Evolutionary conservation across 2,329 filamentous ascomycete species (phyloP), one percentile per base, ranked within the genome.

Genomic region (Colletotrichum limetticola): DNA sequence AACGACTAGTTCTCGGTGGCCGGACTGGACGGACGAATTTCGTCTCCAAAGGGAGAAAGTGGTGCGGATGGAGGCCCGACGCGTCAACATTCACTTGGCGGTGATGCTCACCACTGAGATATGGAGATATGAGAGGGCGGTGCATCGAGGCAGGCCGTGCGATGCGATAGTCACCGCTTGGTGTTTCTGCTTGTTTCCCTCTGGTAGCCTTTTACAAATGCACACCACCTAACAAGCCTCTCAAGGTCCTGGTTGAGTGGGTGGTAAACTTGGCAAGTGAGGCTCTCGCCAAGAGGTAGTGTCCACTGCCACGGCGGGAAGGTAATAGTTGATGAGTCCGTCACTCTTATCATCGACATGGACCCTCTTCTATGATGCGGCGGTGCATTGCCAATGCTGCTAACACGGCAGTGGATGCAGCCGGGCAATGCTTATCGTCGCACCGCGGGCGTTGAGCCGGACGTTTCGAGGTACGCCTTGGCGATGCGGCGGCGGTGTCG

Each of bases 391-490:
- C 26, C 26, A 24, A 22, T 22, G 60, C 42, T 22, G 60, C 60
- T n/a, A 24, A 7, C 61, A 53, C 63, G 68, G 63, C 63, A 62
- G 69, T 52, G 58, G 52, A n/a, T 46, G 69, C 58, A 63, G 65
- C 58, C 65, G 58, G 65, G 49, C 63, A 52, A 63, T 63, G 65
- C 52, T 72, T 53, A 64, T 72, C 69, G 58, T 68, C 28, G 46
- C 42, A 46, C 66, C 66, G 35, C 64, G 49, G 26, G 53, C 65
- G 58, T 46, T n/a, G 42, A 46, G 19, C 19, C 42, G 19, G 42
- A 46, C 53, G 69, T 68, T 63, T 72, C 69, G 65, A 72, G 37
- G 69, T 58, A n/a, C 65, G 37, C 14, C 69, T 72, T 72, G 69
- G 69, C 69, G 69, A 63, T 72, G 57, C 22, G 61, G 60, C 56